phyloP scores from a whole-genome alignment of 768 basidiomycete genomes.

The Artomyces pyxidatus region DNA sequence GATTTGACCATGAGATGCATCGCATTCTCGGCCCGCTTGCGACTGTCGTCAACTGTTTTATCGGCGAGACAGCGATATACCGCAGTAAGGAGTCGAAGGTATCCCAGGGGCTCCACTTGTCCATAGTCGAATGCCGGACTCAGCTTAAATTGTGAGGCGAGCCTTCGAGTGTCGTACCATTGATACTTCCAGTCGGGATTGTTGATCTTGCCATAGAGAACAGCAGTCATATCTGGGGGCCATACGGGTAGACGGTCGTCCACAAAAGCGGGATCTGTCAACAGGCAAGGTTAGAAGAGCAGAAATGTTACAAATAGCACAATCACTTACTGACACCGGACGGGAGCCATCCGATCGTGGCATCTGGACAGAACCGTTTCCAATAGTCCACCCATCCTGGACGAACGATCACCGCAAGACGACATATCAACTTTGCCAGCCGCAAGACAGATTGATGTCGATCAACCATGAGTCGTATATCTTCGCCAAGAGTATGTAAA shows the following conservation, averaged over 20 bases:
- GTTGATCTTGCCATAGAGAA: constrained; percentile 46
- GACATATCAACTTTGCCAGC: constrained; percentile 57
- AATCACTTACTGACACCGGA: constrained; percentile 10
- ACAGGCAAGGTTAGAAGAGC: not conserved
- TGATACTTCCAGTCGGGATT: constrained; percentile 65
- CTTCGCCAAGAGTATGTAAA: constrained; percentile 73
- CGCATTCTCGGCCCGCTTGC: constrained; percentile 61
- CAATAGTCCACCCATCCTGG: constrained; percentile 93
- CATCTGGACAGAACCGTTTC: constrained; percentile 70
- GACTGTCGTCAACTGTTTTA: constrained; percentile 36
- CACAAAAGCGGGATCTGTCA: constrained; percentile 30
- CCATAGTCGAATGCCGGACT: constrained; percentile 57
- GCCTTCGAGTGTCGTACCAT: constrained; percentile 28
- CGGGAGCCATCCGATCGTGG: constrained; percentile 45
- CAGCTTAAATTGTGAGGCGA: constrained; percentile 39
- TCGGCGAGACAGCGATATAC: constrained; percentile 58
- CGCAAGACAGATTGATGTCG: constrained; percentile 46
- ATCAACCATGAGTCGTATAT: constrained; percentile 50
- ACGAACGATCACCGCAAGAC: constrained; percentile 52
- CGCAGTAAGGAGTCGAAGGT: constrained; percentile 43
- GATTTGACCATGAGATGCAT: constrained; percentile 47
- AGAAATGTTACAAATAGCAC: constrained; percentile 5
- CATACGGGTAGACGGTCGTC: constrained; percentile 68
- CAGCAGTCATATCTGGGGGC: constrained; percentile 70
- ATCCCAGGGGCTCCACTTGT: constrained; percentile 46